Conservation (phyloP, 768 basidiomycete genomes). For the Kwoniella newhampshirensis region DNA sequence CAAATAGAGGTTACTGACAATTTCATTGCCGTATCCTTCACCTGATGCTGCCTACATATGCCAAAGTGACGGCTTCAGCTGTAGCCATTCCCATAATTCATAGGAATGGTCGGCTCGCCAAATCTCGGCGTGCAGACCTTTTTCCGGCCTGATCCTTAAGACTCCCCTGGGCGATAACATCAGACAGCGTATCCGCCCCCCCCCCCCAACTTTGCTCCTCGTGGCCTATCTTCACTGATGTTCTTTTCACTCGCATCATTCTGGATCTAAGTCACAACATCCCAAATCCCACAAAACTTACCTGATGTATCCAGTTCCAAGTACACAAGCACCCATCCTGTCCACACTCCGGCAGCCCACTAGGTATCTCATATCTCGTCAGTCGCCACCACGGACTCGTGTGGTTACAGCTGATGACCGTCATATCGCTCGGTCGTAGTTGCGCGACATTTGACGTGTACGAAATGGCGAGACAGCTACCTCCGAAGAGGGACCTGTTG, state of each 20-base stretch:
- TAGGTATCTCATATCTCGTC: conserved; percentile 70
- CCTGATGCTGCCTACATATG: conserved; percentile 27
- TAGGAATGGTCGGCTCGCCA: too few species aligned
- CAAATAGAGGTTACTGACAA: conserved; percentile 19
- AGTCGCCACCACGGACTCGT: conserved; percentile 71
- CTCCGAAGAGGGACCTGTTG: conserved; percentile 35
- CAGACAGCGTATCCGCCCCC: too few species aligned
- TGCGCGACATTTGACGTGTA: conserved; percentile 65
- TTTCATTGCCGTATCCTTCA: conserved; percentile 37
- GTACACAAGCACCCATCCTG: conserved; percentile 59
- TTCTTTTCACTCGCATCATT: conserved; percentile 9
- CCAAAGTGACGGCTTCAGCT: too few species aligned
- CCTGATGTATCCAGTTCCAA: conserved; percentile 59
- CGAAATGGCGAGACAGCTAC: conserved; percentile 65
- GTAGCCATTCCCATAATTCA: too few species aligned
- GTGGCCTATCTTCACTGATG: conserved; percentile 19
- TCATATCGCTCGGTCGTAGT: conserved; percentile 68
- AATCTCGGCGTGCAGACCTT: too few species aligned
- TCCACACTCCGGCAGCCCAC: conserved; percentile 68
- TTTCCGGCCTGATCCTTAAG: too few species aligned
- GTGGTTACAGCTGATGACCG: conserved; percentile 72
- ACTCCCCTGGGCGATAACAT: too few species aligned
- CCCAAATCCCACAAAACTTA: too few species aligned
- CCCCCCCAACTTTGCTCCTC: conserved; percentile 11
- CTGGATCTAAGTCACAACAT: too few species aligned